Evolutionary conservation across 805 yeast species (phyloP).

Genomic region (Wickerhamomyces queroliae): DNA sequence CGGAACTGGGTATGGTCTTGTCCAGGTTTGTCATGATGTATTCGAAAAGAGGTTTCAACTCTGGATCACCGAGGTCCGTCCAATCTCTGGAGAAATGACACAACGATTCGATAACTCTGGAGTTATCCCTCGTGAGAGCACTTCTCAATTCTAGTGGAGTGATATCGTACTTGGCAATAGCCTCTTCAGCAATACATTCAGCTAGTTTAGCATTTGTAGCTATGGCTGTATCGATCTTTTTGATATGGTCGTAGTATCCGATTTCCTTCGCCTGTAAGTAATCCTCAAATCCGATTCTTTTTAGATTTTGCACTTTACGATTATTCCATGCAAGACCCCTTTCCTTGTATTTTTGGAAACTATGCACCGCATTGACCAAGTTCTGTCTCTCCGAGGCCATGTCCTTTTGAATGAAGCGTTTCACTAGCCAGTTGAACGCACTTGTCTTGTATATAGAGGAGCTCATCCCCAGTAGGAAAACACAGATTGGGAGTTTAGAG

Average conservation of each 20-base stretch:
- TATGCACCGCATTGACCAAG: constrained; percentile 34
- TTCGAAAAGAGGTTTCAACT: constrained; percentile 45
- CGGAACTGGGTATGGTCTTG: constrained; percentile 17
- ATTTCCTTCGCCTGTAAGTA: constrained; percentile 46
- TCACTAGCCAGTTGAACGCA: constrained; percentile 18
- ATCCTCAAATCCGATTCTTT: constrained; percentile 47
- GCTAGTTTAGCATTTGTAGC: constrained; percentile 43
- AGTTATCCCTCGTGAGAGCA: constrained; percentile 21
- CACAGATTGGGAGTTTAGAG: constrained; percentile 16
- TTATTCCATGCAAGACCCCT: constrained; percentile 40
- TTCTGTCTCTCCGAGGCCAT: constrained; percentile 18
- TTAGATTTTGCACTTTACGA: constrained; percentile 35
- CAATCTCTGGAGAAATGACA: constrained; percentile 82
- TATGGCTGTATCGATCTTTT: constrained; percentile 41
- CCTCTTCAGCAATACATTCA: constrained; percentile 34
- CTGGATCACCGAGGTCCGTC: constrained; percentile 43
- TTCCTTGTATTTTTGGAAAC: constrained; percentile 37
- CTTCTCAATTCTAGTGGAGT: constrained; percentile 37
- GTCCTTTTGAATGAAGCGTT: constrained; percentile 16
- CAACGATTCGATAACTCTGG: constrained; percentile 58
- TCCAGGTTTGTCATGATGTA: constrained; percentile 44
- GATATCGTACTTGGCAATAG: constrained; percentile 32
- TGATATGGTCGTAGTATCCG: constrained; percentile 50
- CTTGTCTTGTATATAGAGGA: constrained; percentile 20
- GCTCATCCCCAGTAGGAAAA: constrained; percentile 25